A percentile compares a stretch with the other conserved stretches of the same genome.
These are phyloP conservation scores for Rhodosporidiobolus odoratus DNA, from an alignment of 768 basidiomycete species.

Conservation along the genomic window DNA sequence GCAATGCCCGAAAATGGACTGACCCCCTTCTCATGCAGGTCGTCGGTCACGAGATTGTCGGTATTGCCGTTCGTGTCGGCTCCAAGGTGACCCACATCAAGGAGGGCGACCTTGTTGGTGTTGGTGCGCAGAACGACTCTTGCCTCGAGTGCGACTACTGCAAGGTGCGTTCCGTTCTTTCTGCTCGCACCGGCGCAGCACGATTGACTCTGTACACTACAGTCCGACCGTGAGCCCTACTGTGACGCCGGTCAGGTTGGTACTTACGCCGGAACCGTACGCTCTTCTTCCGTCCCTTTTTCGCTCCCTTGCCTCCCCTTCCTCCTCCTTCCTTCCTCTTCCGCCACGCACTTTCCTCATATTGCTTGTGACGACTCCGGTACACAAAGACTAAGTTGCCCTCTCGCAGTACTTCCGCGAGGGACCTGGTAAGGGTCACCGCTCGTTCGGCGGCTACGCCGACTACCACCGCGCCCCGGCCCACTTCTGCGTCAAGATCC, in stretches of 20 bases:
- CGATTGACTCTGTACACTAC: background rate
- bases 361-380: too few species aligned
- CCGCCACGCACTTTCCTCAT: too few species aligned
- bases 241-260: conserved; percentile 48
- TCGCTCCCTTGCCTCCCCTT: too few species aligned
- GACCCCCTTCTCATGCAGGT: too few species aligned
- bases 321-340: too few species aligned
- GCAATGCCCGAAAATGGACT: conserved; percentile 50
- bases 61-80: conserved; percentile 52
- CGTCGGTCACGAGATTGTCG: conserved; percentile 33
- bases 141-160: conserved; percentile 46
- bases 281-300: too few species aligned
- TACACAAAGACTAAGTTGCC: too few species aligned
- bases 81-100: conserved; percentile 56
- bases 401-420: conserved; percentile 29
- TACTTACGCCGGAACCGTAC: conserved; percentile 37
- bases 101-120: conserved; percentile 58
- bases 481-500: conserved; percentile 60
- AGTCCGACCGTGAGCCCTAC: conserved; percentile 55
- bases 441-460: conserved; percentile 44
- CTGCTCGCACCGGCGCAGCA: conserved; percentile 47
- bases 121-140: conserved; percentile 52
- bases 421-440: conserved; percentile 32
- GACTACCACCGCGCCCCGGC: conserved; percentile 50
- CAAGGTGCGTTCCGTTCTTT: conserved; percentile 52